phyloP scores from a whole-genome alignment of 169 alveolate species.

The Plasmodium cynomolgi region DNA sequence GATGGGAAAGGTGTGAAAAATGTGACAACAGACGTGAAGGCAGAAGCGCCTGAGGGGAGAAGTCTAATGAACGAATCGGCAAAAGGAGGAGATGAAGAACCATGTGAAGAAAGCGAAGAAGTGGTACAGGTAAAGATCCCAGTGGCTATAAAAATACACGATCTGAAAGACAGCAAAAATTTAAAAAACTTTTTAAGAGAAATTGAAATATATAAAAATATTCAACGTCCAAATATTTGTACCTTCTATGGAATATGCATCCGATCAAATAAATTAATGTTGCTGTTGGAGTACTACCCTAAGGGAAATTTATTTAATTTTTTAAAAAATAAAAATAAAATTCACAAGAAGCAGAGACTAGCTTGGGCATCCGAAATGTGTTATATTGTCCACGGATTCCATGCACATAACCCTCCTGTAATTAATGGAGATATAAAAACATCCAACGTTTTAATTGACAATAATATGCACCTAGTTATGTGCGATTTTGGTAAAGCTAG shows the following conservation, averaged over 20 bases:
- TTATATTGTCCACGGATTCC: slow-evolving; percentile 50
- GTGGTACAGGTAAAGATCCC: slow-evolving; percentile 28
- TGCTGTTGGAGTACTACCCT: slow-evolving; percentile 58
- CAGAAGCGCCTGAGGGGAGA: not conserved
- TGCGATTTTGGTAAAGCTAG: slow-evolving; percentile 75
- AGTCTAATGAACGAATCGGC: not conserved
- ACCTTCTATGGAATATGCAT: slow-evolving; percentile 72
- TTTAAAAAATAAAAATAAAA: slow-evolving; percentile 69
- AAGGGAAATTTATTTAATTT: slow-evolving; percentile 69
- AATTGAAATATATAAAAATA: slow-evolving; percentile 73
- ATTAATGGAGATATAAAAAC: slow-evolving; percentile 74
- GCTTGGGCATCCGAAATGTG: slow-evolving; percentile 58
- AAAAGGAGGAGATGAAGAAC: not conserved
- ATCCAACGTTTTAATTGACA: slow-evolving; percentile 63
- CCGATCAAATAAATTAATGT: slow-evolving; percentile 41
- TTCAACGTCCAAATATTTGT: slow-evolving; percentile 49
- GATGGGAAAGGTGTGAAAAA: not conserved
- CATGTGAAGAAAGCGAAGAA: not conserved
- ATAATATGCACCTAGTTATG: slow-evolving; percentile 69
- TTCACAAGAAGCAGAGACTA: slow-evolving; percentile 55
- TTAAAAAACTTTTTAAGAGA: slow-evolving; percentile 72
- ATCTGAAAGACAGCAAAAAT: slow-evolving; percentile 52
- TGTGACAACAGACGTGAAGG: not conserved
- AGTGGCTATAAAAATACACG: slow-evolving; percentile 72
- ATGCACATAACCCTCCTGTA: slow-evolving; percentile 69